These are phyloP conservation scores for Petunia axillaris DNA, from an alignment of 257 asterid genomes.

Conservation along the genomic window DNA sequence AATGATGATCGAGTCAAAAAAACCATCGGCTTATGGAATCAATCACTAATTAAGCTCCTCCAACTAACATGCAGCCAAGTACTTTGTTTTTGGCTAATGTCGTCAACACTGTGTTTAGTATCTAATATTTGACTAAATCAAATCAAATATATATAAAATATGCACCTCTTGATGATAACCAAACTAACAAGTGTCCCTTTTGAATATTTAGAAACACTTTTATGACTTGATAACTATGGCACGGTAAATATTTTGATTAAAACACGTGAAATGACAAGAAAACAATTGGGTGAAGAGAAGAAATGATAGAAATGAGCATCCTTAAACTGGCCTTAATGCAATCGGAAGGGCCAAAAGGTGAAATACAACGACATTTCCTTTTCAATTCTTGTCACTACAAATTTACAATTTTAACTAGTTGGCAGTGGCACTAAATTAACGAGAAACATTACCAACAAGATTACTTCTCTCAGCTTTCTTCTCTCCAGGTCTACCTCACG, in stretches of 20 bases:
- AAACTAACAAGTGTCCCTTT: not conserved
- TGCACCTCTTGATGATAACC: conserved; percentile 5
- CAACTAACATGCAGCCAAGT: not conserved
- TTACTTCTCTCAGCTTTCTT: conserved; percentile 17
- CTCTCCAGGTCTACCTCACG: not conserved
- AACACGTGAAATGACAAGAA: not conserved
- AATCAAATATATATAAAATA: not conserved
- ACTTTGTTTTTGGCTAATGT: not conserved
- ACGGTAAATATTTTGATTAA: not conserved
- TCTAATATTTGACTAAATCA: conserved; percentile 13
- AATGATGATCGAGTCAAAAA: not conserved
- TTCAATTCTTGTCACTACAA: not conserved
- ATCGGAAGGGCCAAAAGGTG: not conserved
- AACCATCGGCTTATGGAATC: no score
- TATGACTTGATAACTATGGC: conserved; percentile 5
- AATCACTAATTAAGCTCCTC: not conserved
- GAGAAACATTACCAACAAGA: not conserved
- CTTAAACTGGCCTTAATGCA: not conserved
- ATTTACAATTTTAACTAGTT: conserved; percentile 3
- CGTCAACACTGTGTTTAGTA: not conserved
- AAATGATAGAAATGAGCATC: not conserved
- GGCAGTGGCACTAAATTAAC: conserved; percentile 5
- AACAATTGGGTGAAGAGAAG: not conserved
- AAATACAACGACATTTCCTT: not conserved
- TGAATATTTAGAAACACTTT: not conserved